Conservation (phyloP, 495 filamentous ascomycete genomes). For the Hypoxylon perforatum region DNA sequence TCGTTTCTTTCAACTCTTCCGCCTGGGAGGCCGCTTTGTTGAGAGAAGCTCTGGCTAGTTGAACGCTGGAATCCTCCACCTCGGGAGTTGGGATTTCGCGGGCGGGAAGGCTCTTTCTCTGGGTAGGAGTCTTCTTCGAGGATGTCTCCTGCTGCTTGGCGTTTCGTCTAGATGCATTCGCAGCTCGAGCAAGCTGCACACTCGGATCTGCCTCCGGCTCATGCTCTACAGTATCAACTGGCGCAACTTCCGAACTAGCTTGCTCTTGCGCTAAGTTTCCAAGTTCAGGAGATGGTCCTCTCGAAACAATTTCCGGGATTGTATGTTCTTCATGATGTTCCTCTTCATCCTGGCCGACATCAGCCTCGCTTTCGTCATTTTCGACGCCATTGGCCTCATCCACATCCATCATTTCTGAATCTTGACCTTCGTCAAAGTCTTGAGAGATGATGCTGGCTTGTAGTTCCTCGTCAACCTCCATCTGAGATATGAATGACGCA, state of each 20-base stretch:
- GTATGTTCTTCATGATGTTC: constrained; percentile 6
- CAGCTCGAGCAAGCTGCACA: constrained; percentile 49
- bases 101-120: constrained; percentile 5
- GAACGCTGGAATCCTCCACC: constrained; percentile 40
- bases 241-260: constrained; percentile 1
- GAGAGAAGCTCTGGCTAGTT: constrained; percentile 36
- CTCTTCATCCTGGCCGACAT: constrained; percentile 8
- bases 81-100: constrained; percentile 18
- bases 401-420: background rate
- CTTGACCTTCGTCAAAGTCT: constrained; percentile 15
- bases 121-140: constrained; percentile 3
- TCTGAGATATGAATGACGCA: constrained; percentile 37
- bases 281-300: constrained; percentile 21
- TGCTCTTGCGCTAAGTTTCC: constrained; percentile 10
- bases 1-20: constrained; percentile 49
- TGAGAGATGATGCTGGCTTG: constrained; percentile 44
- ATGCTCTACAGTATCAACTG: constrained; percentile 15
- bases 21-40: constrained; percentile 28
- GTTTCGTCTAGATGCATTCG: constrained; percentile 43
- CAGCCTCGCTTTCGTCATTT: constrained; percentile 9
- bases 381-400: constrained; percentile 4
- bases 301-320: constrained; percentile 1
- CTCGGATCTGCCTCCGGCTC: constrained; percentile 42
- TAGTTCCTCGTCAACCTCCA: constrained; percentile 45
- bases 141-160: constrained; percentile 37